phyloP scores from a whole-genome alignment of 2,329 filamentous ascomycete genomes.

The Drechslerella dactyloides region DNA sequence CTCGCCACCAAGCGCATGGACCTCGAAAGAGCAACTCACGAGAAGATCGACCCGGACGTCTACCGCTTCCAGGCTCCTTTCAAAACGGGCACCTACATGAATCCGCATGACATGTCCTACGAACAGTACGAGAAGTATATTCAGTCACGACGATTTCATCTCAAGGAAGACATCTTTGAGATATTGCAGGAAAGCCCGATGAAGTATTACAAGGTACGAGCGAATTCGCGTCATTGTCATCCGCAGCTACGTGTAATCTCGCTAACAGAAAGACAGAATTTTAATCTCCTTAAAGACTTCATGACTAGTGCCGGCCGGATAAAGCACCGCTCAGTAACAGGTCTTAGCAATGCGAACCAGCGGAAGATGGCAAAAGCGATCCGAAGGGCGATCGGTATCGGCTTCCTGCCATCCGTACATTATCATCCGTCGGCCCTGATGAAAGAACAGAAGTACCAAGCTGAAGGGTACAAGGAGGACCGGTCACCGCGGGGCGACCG shows the following conservation, averaged over 20 bases:
- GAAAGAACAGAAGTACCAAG: constrained; percentile 20
- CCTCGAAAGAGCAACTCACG: constrained; percentile 11
- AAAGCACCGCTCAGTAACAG: constrained; percentile 75
- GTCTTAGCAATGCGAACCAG: constrained; percentile 86
- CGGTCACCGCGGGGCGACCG: neutral
- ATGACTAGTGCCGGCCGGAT: constrained; percentile 86
- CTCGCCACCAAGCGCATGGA: constrained; percentile 6
- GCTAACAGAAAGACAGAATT: constrained; percentile 69
- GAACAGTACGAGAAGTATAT: constrained; percentile 77
- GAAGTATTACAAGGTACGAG: constrained; percentile 79
- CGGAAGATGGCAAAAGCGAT: constrained; percentile 92
- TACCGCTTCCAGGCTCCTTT: constrained; percentile 21
- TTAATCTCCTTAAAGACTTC: constrained; percentile 87
- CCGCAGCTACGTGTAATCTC: constrained; percentile 1
- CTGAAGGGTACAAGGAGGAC: constrained; percentile 21
- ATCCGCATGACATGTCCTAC: constrained; percentile 82
- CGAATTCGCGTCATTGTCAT: neutral
- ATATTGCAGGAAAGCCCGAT: constrained; percentile 70
- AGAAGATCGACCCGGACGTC: constrained; percentile 31
- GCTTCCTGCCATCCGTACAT: constrained; percentile 90
- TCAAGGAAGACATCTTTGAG: constrained; percentile 26
- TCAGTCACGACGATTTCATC: constrained; percentile 64
- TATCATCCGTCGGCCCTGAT: constrained; percentile 79
- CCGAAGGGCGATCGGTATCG: constrained; percentile 83
- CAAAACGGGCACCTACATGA: constrained; percentile 12